Evolutionary conservation across 768 basidiomycete species (phyloP), one percentile per base, ranked within the genome.

Genomic region (Punctularia strigosozonata): DNA sequence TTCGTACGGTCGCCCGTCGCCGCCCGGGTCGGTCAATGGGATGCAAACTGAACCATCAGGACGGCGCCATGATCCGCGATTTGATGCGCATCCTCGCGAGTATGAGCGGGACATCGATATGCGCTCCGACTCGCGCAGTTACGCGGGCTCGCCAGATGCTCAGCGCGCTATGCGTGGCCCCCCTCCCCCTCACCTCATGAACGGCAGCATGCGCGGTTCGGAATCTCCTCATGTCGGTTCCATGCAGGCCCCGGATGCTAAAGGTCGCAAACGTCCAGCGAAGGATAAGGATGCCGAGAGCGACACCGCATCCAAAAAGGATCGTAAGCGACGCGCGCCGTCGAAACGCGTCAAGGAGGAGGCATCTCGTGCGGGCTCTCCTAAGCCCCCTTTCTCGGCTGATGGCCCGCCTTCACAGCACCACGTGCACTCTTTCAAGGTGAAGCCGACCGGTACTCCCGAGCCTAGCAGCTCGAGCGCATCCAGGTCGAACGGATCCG

Each of bases 381-480:
- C 68, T 4, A 70, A 68, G 48, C 50, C 59, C 6, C 10, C 28
- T 21, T 24, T 17, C 32, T 22, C 32, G 38, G 25, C 25, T 45
- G 40, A 8, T 43, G 43, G 26, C 36, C 31, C 5, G 41, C 39
- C 33, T 19, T 8, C 14, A 22, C 6, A 33, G 15, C 39, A 40
- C 18, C 41, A 34, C n/a, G 36, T 34, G 15, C 23, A 39, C 21
- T 26, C 47, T 34, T 39, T 53, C 48, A 47, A 43, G 38, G 39
- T 51, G 38, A 41, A 42, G 32, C 36, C 64, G 6, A 64, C 63
- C 48, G 67, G 64, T 24, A 60, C 69, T 12, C 82, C 79, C 2
- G 83, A 80, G 46, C 69, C 74, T 15, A 58, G 65, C 41, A 81
- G 80, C 52, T 83, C 81, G 6, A 73, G 71, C 42, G 72, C 74